A percentile compares a stretch with the other conserved stretches of the same genome.
phyloP scores from a whole-genome alignment of 2,329 filamentous ascomycete genomes.

The Elsinoe ampelina region DNA sequence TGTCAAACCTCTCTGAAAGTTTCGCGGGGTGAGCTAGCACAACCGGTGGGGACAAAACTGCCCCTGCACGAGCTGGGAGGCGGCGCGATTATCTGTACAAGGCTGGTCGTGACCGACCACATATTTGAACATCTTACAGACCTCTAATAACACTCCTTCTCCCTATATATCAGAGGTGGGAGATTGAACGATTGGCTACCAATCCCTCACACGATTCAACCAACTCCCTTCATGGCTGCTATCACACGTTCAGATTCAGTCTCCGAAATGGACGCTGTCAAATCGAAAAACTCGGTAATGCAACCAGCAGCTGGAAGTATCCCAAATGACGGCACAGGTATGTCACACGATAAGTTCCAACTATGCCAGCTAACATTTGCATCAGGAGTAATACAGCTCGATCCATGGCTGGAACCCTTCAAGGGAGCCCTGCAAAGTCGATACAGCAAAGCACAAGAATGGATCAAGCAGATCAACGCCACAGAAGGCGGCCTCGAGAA shows the following conservation, averaged over 20 bases:
- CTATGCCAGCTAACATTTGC: slow-evolving; percentile 19
- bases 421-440: slow-evolving; percentile 64
- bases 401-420: slow-evolving; percentile 85
- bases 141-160: too few species aligned
- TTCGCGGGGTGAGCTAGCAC: slow-evolving; percentile 3
- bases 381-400: slow-evolving; percentile 73
- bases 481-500: slow-evolving; percentile 83
- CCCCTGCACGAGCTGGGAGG: background rate
- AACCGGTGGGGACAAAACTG: background rate
- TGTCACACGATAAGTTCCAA: slow-evolving; percentile 11
- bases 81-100: background rate
- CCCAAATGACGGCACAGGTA: slow-evolving; percentile 65
- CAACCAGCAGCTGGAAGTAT: slow-evolving; percentile 43
- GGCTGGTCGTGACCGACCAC: background rate
- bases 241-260: slow-evolving; percentile 11
- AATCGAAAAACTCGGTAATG: slow-evolving; percentile 37
- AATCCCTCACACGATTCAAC: background rate
- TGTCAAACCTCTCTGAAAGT: background rate
- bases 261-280: slow-evolving; percentile 30
- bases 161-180: background rate
- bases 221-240: slow-evolving; percentile 23
- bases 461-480: slow-evolving; percentile 76
- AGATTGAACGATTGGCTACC: background rate
- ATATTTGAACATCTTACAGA: too few species aligned
- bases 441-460: slow-evolving; percentile 70